phyloP scores from a whole-genome alignment of 2,329 filamentous ascomycete genomes.

The Keithomyces neogunnii region DNA sequence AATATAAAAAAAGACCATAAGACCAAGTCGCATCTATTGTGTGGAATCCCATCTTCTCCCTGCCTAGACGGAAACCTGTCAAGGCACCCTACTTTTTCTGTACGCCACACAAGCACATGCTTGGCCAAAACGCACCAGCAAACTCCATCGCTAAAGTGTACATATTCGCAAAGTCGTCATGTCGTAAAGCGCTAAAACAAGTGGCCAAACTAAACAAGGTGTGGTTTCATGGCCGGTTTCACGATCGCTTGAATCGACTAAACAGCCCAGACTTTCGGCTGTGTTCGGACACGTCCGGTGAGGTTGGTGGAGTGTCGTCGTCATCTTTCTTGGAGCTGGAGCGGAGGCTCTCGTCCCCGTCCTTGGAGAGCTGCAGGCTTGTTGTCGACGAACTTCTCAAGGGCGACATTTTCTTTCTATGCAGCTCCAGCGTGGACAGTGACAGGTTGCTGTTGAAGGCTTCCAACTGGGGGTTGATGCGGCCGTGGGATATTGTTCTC shows the following conservation, averaged over 20 bases:
- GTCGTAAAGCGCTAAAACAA: constrained; percentile 4
- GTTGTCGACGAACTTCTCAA: constrained; percentile 17
- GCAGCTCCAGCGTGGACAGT: constrained; percentile 19
- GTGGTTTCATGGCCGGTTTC: neutral
- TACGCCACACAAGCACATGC: neutral
- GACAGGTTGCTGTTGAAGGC: constrained; percentile 25
- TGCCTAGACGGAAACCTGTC: no score
- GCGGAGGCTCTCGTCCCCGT: constrained; percentile 29
- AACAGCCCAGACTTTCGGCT: constrained; percentile 17
- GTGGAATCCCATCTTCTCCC: no score
- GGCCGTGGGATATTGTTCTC: constrained; percentile 37
- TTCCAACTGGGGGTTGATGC: constrained; percentile 28
- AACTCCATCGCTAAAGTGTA: constrained; percentile 15
- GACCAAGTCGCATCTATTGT: no score
- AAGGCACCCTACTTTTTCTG: neutral
- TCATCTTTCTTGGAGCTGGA: constrained; percentile 15
- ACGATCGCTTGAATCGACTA: constrained; percentile 7
- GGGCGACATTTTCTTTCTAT: constrained; percentile 13
- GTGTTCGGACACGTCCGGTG: constrained; percentile 22
- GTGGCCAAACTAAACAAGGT: neutral
- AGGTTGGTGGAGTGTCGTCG: constrained; percentile 27
- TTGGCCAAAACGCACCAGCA: neutral
- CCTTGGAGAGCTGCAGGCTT: constrained; percentile 25
- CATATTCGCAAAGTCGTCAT: constrained; percentile 9
- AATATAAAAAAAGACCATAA: no score